Conservation (phyloP, 306 rosid species). For the Benincasa hispida region DNA sequence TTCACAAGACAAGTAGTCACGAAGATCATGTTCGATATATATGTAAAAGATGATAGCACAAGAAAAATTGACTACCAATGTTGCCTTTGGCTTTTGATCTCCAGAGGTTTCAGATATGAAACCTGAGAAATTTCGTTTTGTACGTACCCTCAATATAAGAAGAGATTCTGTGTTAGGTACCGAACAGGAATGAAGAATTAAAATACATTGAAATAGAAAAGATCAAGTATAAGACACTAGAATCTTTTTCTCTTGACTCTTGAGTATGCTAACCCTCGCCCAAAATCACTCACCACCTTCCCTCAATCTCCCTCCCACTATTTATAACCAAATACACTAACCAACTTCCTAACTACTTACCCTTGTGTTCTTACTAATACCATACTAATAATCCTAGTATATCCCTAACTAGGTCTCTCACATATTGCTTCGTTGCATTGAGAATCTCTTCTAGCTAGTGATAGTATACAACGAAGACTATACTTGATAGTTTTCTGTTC, state of each 20-base stretch:
- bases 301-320: too few species aligned
- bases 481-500: background rate
- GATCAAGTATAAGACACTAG: too few species aligned
- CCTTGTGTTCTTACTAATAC: too few species aligned
- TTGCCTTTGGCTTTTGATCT: background rate
- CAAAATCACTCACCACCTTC: too few species aligned
- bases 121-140: background rate
- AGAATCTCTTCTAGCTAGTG: background rate
- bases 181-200: too few species aligned
- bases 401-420: too few species aligned
- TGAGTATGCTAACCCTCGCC: too few species aligned
- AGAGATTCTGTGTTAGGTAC: background rate
- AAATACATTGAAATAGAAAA: too few species aligned
- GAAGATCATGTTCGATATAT: background rate
- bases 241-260: too few species aligned
- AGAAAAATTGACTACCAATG: background rate
- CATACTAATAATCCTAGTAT: too few species aligned
- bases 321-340: too few species aligned
- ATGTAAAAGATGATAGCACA: background rate
- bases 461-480: background rate
- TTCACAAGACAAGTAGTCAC: background rate
- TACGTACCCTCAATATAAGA: background rate
- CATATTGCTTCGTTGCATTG: background rate
- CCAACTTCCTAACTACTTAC: too few species aligned
- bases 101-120: background rate